These are phyloP conservation scores for Aspergillus biplanus DNA, from an alignment of 495 filamentous ascomycete genomes.

Conservation along the genomic window DNA sequence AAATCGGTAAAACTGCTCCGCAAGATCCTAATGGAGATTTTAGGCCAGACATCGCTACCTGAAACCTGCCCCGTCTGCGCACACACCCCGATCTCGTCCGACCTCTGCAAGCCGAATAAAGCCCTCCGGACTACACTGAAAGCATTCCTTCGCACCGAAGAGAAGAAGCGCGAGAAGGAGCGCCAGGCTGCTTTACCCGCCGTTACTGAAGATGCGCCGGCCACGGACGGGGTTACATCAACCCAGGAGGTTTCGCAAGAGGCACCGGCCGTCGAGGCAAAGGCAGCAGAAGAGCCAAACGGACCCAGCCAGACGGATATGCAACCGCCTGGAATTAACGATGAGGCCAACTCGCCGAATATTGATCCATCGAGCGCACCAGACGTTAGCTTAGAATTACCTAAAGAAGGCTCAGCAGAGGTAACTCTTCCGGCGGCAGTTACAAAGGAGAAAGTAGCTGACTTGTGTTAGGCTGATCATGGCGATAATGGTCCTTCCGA, in stretches of 20 bases:
- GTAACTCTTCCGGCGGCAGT: slow-evolving; percentile 19
- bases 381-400: slow-evolving; percentile 17
- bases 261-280: slow-evolving; percentile 12
- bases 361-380: slow-evolving; percentile 8
- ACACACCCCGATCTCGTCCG: slow-evolving; percentile 80
- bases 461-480: slow-evolving; percentile 16
- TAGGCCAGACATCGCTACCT: slow-evolving; percentile 77
- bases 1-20: background rate
- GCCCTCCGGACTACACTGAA: slow-evolving; percentile 84
- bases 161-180: slow-evolving; percentile 78
- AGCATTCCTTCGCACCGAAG: slow-evolving; percentile 82
- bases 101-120: slow-evolving; percentile 88
- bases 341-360: slow-evolving; percentile 12
- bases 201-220: slow-evolving; percentile 23
- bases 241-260: slow-evolving; percentile 30
- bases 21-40: background rate
- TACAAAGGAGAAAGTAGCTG: slow-evolving; percentile 16
- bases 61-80: slow-evolving; percentile 90
- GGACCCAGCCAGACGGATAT: slow-evolving; percentile 10
- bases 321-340: slow-evolving; percentile 16
- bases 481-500: slow-evolving; percentile 11
- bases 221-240: slow-evolving; percentile 27
- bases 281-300: slow-evolving; percentile 6
- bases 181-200: slow-evolving; percentile 41
- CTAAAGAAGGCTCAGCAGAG: too few species aligned